Evolutionary conservation across 202 grass and related monocot genomes (phyloP).

Genomic region (Zoysia matrella): DNA sequence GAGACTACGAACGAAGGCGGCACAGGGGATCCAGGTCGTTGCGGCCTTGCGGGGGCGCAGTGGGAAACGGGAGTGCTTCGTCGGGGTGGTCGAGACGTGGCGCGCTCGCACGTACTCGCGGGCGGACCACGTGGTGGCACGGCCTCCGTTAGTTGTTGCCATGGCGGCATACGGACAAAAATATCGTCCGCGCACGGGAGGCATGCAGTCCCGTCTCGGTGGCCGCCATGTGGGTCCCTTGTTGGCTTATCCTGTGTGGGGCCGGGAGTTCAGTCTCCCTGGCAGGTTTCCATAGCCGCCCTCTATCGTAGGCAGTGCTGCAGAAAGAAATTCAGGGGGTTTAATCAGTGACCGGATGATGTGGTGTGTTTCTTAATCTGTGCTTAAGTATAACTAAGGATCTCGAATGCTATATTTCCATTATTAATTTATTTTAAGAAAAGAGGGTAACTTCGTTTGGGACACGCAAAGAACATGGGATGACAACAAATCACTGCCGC

Average conservation of each 20-base stretch:
- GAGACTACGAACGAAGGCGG: too few relatives aligned
- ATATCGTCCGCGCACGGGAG: conserved; percentile 26
- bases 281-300: too few relatives aligned
- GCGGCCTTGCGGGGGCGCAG: background rate
- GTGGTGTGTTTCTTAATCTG: background rate
- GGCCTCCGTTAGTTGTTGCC: conserved; percentile 46
- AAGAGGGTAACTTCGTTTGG: background rate
- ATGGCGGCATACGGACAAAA: conserved; percentile 52
- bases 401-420: background rate
- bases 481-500: too few relatives aligned
- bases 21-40: too few relatives aligned
- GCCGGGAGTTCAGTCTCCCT: background rate
- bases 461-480: background rate
- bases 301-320: too few relatives aligned
- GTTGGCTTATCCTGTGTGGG: background rate
- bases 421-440: background rate
- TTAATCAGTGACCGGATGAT: background rate
- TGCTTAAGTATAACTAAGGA: background rate
- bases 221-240: background rate
- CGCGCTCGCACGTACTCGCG: background rate
- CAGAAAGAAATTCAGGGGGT: background rate
- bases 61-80: conserved; percentile 15
- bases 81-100: conserved; percentile 39
- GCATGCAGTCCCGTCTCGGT: background rate
- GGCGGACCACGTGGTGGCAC: conserved; percentile 28